A percentile compares a stretch with the other conserved stretches of the same genome.
Conservation (phyloP, 768 basidiomycete species). For the Cyclocybe cylindracea region DNA sequence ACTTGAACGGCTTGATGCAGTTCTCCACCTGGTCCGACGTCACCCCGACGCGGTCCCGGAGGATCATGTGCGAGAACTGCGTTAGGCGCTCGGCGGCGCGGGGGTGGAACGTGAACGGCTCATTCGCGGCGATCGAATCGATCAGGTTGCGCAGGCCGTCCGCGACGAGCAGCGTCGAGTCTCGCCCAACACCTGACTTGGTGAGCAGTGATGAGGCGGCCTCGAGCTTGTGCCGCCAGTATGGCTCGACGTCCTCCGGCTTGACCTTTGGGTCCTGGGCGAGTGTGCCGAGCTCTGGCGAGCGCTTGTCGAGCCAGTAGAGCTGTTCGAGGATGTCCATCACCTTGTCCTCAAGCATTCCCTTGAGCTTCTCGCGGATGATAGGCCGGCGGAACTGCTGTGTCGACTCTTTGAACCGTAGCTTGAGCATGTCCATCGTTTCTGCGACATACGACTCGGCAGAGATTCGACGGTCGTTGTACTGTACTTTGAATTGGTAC, state of each 20-base stretch:
- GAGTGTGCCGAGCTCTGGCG: conserved; percentile 70
- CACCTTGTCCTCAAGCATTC: conserved; percentile 92
- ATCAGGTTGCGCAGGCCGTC: conserved; percentile 90
- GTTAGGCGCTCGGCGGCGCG: conserved; percentile 85
- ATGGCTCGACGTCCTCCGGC: conserved; percentile 78
- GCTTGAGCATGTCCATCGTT: conserved; percentile 91
- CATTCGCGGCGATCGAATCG: conserved; percentile 83
- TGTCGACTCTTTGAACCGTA: conserved; percentile 84
- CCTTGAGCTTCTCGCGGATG: conserved; percentile 86
- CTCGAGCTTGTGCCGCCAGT: conserved; percentile 96
- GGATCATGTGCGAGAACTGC: conserved; percentile 89
- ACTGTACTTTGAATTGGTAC: conserved; percentile 99
- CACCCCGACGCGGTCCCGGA: conserved; percentile 89
- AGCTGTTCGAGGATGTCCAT: conserved; percentile 97
- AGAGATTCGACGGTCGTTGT: conserved; percentile 92
- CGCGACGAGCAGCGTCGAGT: conserved; percentile 91
- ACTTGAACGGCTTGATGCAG: conserved; percentile 99
- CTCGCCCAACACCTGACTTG: conserved; percentile 93
- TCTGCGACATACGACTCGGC: conserved; percentile 98
- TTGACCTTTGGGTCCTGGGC: conserved; percentile 70
- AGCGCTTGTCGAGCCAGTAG: conserved; percentile 94
- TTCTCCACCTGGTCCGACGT: conserved; percentile 99
- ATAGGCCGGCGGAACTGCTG: conserved; percentile 86
- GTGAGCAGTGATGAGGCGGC: conserved; percentile 92
- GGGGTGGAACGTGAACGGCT: conserved; percentile 93